A percentile compares a stretch with the other conserved stretches of the same genome.
These are phyloP conservation scores for Lyophyllum atratum DNA, from an alignment of 768 basidiomycete genomes.

Conservation along the genomic window DNA sequence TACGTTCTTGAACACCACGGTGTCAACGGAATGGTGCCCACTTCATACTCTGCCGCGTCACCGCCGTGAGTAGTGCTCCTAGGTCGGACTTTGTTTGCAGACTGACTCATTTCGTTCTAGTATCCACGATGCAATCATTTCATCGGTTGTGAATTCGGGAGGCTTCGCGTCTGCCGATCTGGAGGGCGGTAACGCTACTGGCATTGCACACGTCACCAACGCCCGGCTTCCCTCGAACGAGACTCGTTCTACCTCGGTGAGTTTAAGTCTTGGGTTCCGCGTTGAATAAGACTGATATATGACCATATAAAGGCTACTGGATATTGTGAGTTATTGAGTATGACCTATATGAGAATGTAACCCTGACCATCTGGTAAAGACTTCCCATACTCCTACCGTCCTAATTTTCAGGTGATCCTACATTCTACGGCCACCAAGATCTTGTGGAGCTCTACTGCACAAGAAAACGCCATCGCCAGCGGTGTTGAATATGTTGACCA, in stretches of 20 bases:
- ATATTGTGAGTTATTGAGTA: not conserved
- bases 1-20: not conserved
- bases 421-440: not conserved
- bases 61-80: not conserved
- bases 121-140: not conserved
- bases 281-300: not conserved
- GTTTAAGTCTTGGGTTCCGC: not conserved
- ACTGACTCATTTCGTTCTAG: not conserved
- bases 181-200: not conserved
- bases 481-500: conserved; percentile 1
- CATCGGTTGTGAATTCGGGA: not conserved
- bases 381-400: not conserved
- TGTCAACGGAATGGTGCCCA: not conserved
- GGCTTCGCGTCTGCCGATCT: not conserved
- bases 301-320: not conserved
- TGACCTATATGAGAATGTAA: not conserved
- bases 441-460: not conserved
- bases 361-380: not conserved
- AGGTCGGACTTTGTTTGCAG: not conserved
- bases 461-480: not conserved
- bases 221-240: not conserved
- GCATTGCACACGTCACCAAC: conserved; percentile 1
- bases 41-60: not conserved
- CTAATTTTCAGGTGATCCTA: not conserved
- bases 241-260: not conserved